These are phyloP conservation scores for Colletotrichum sp. DNA, from an alignment of 2,329 filamentous ascomycete genomes.

Conservation along the genomic window DNA sequence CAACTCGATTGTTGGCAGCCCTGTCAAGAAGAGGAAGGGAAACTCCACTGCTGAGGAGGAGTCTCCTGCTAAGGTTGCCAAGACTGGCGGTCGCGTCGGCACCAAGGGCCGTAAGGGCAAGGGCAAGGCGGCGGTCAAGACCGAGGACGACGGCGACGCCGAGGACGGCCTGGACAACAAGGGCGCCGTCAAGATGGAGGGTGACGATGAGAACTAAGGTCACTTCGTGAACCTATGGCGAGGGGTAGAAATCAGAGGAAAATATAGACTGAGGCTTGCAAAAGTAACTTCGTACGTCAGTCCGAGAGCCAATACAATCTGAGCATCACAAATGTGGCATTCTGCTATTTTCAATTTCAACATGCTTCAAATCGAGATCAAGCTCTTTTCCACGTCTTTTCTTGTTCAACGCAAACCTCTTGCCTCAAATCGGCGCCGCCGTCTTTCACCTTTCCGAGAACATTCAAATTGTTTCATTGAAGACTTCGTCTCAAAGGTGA, in stretches of 20 bases:
- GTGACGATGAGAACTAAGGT: slow-evolving; percentile 9
- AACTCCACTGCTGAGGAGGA: background rate
- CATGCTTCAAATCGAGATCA: background rate
- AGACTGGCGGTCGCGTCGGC: slow-evolving; percentile 18
- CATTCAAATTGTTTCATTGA: background rate
- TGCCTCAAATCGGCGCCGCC: background rate
- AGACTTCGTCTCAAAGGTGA: background rate
- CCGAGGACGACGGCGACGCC: slow-evolving; percentile 8
- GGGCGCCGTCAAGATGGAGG: slow-evolving; percentile 12
- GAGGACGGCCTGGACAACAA: slow-evolving; percentile 11
- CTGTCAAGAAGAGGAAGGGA: background rate
- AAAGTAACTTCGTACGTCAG: background rate
- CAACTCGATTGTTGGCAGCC: slow-evolving; percentile 25
- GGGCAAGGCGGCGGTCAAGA: slow-evolving; percentile 24
- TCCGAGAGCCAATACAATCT: background rate
- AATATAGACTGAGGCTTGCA: background rate
- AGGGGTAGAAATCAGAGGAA: background rate
- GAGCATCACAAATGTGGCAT: background rate
- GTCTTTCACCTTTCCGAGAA: background rate
- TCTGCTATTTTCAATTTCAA: background rate
- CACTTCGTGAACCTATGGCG: background rate
- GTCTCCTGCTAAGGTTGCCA: slow-evolving; percentile 16
- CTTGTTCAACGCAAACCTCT: background rate
- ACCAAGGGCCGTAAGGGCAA: slow-evolving; percentile 23
- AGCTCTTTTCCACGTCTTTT: background rate